Conservation (phyloP, 2,329 filamentous ascomycete genomes). For the Epichloe uncinata region DNA sequence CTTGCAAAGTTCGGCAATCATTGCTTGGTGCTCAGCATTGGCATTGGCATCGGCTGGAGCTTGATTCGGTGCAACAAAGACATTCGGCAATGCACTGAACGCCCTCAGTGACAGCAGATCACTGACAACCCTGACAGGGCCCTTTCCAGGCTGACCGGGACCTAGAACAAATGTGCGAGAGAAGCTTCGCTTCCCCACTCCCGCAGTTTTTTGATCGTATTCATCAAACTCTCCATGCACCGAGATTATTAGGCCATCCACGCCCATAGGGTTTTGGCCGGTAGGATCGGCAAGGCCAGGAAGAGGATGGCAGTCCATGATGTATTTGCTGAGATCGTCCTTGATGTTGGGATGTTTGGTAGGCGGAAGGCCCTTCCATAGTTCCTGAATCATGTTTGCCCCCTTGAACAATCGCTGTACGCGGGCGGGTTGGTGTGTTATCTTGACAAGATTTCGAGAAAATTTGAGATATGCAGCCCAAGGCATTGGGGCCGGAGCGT, state of each 20-base stretch:
- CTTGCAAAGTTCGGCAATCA: conserved; percentile 61
- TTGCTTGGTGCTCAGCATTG: conserved; percentile 45
- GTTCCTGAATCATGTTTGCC: conserved; percentile 46
- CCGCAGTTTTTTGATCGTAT: conserved; percentile 40
- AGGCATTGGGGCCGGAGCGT: conserved; percentile 31
- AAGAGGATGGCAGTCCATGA: conserved; percentile 68
- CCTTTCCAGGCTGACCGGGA: conserved; percentile 51
- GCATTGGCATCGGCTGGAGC: conserved; percentile 11
- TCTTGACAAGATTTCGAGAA: conserved; percentile 64
- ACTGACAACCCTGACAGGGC: conserved; percentile 60
- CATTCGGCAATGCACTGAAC: conserved; percentile 39
- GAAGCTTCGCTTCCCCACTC: conserved; percentile 59
- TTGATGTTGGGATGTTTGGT: conserved; percentile 64
- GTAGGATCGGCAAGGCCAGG: conserved; percentile 58
- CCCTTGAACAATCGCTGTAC: conserved; percentile 56
- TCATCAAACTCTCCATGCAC: conserved; percentile 83
- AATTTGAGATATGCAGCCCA: conserved; percentile 67
- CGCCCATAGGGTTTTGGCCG: conserved; percentile 48
- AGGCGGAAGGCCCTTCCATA: conserved; percentile 57
- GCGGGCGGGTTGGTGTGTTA: conserved; percentile 46
- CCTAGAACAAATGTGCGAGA: conserved; percentile 70
- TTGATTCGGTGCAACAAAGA: conserved; percentile 20
- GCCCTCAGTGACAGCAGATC: conserved; percentile 65
- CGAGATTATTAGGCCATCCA: conserved; percentile 64
- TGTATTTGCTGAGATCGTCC: conserved; percentile 56